phyloP scores from a whole-genome alignment of 1,139 yeast genomes.

The Candida glucosophila region DNA sequence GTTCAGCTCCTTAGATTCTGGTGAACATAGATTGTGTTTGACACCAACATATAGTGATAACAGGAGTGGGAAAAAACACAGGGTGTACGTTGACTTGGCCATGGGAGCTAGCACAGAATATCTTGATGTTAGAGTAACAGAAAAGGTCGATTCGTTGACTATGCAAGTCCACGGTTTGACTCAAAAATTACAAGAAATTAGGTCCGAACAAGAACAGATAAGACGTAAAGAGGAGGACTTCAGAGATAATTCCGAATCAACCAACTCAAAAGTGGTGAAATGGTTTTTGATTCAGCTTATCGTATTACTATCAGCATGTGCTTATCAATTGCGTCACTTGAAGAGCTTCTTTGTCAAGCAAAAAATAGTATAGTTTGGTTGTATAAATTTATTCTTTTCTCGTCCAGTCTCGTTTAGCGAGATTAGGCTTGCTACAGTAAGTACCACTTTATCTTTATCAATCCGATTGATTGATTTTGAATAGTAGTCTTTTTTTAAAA shows the following conservation, averaged over 20 bases:
- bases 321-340: slow-evolving; percentile 43
- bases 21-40: slow-evolving; percentile 43
- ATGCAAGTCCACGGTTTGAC: slow-evolving; percentile 29
- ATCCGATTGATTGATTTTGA: too few species aligned
- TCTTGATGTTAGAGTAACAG: slow-evolving; percentile 39
- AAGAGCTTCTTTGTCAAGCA: slow-evolving; percentile 45
- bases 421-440: too few species aligned
- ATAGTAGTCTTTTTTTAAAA: too few species aligned
- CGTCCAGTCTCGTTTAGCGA: too few species aligned
- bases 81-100: slow-evolving; percentile 39
- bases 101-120: slow-evolving; percentile 41
- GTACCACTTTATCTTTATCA: too few species aligned
- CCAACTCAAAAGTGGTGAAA: slow-evolving; percentile 37
- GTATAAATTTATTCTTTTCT: too few species aligned
- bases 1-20: slow-evolving; percentile 34
- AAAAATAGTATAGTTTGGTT: slow-evolving; percentile 33
- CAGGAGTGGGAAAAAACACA: slow-evolving; percentile 23
- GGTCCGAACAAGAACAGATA: slow-evolving; percentile 38
- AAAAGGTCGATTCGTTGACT: slow-evolving; percentile 36
- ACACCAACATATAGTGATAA: slow-evolving; percentile 35
- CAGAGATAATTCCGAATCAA: slow-evolving; percentile 40
- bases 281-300: slow-evolving; percentile 40
- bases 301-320: slow-evolving; percentile 40
- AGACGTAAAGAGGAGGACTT: slow-evolving; percentile 40
- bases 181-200: slow-evolving; percentile 34